Evolutionary conservation across 2,329 filamentous ascomycete species (phyloP).

Genomic region (Volutella citrinella): DNA sequence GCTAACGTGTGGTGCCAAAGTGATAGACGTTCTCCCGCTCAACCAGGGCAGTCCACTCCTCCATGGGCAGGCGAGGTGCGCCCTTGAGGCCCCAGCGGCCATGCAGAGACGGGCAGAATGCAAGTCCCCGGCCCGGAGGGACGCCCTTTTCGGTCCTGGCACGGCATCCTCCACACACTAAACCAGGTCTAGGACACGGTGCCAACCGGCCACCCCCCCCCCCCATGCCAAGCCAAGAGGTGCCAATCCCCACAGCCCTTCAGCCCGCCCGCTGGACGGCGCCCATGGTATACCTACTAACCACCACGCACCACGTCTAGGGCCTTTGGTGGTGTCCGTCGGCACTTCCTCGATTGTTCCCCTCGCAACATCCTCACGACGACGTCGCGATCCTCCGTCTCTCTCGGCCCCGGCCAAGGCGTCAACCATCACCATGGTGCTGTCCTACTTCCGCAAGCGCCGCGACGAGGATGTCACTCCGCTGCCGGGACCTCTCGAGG

Average conservation of each 20-base stretch:
- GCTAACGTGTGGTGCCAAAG: no score
- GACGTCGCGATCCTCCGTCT: conserved; percentile 1
- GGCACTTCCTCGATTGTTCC: conserved; percentile 3
- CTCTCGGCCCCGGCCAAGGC: conserved; percentile 8
- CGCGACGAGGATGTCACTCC: conserved; percentile 44
- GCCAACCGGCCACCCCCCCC: no score
- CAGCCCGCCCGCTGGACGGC: background rate
- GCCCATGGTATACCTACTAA: no score
- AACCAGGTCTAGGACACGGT: conserved; percentile 5
- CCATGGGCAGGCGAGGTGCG: background rate
- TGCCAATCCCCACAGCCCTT: conserved; percentile 11
- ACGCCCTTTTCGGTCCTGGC: no score
- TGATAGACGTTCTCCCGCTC: no score
- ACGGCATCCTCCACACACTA: no score
- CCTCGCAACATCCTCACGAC: conserved; percentile 8
- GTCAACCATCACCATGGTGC: conserved; percentile 27
- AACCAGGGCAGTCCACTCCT: background rate
- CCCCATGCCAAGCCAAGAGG: conserved; percentile 1
- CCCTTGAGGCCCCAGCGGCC: no score
- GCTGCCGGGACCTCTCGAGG: conserved; percentile 37
- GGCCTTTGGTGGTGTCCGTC: conserved; percentile 4
- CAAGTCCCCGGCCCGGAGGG: no score
- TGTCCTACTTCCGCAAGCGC: conserved; percentile 43
- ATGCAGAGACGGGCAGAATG: no score
- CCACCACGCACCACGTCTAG: no score